Percentiles rank a stretch among this genome's conserved stretches.
Evolutionary conservation across 2,329 filamentous ascomycete species (phyloP).

Genomic region (Ophiostoma ips): DNA sequence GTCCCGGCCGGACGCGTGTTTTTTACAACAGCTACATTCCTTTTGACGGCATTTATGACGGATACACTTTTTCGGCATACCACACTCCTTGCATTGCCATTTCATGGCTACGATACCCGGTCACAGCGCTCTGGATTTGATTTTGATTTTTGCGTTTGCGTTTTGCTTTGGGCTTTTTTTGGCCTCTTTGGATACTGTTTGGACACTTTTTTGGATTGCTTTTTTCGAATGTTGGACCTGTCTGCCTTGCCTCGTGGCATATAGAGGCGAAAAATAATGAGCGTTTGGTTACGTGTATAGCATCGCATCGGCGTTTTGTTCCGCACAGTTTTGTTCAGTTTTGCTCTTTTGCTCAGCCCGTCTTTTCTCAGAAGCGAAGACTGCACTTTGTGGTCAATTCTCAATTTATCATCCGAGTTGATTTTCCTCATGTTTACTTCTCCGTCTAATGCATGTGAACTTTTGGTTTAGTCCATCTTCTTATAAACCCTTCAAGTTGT

Average conservation of each 20-base stretch:
- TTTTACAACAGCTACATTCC: slow-evolving; percentile 22
- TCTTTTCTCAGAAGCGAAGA: too few species aligned
- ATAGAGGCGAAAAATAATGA: slow-evolving; percentile 1
- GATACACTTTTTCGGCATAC: slow-evolving; percentile 21
- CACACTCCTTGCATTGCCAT: slow-evolving; percentile 30
- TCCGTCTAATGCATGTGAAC: too few species aligned
- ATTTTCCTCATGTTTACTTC: too few species aligned
- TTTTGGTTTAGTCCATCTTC: too few species aligned
- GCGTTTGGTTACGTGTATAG: slow-evolving; percentile 4
- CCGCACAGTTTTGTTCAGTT: neutral
- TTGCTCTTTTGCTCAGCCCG: neutral
- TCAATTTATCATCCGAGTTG: too few species aligned
- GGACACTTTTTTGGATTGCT: neutral
- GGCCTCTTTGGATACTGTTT: neutral
- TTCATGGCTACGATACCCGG: slow-evolving; percentile 30
- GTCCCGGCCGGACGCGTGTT: slow-evolving; percentile 10
- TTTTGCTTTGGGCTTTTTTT: slow-evolving; percentile 1
- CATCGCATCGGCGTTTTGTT: slow-evolving; percentile 12
- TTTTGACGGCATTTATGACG: slow-evolving; percentile 21
- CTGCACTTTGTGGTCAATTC: too few species aligned
- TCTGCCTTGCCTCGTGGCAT: slow-evolving; percentile 2
- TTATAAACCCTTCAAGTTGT: too few species aligned
- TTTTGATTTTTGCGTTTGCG: slow-evolving; percentile 2
- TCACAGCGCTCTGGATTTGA: slow-evolving; percentile 30
- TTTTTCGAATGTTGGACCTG: neutral